These are phyloP conservation scores for Suillus decipiens DNA, from an alignment of 768 basidiomycete species.

Conservation along the genomic window DNA sequence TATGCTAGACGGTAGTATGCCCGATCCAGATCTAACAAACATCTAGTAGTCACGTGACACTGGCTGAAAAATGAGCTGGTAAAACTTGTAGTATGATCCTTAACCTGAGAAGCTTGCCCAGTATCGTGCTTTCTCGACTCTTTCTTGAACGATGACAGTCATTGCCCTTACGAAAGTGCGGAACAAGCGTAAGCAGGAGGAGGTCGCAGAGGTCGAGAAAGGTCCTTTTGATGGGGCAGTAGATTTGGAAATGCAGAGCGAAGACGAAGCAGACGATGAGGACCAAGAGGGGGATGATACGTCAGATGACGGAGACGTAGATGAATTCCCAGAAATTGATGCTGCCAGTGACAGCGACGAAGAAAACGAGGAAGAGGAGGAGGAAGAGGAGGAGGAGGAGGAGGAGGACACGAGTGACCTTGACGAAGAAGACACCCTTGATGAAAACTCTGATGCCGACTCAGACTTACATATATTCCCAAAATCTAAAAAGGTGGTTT, in stretches of 20 bases:
- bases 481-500: conserved; percentile 67
- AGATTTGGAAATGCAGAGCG: conserved; percentile 71
- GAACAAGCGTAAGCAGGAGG: conserved; percentile 62
- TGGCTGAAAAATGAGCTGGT: not conserved
- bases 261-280: conserved; percentile 54
- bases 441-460: conserved; percentile 34
- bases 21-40: conserved; percentile 5
- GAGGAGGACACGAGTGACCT: conserved; percentile 37
- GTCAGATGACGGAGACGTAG: conserved; percentile 60
- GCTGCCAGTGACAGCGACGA: conserved; percentile 46
- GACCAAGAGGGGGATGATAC: conserved; percentile 37
- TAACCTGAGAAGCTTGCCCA: not conserved
- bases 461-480: conserved; percentile 60
- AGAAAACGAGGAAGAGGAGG: conserved; percentile 37
- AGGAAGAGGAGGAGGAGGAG: conserved; percentile 35
- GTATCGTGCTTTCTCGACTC: not conserved
- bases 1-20: conserved; percentile 1
- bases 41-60: conserved; percentile 5
- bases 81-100: conserved; percentile 5
- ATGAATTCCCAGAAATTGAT: conserved; percentile 75
- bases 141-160: conserved; percentile 31
- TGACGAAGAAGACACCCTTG: conserved; percentile 37
- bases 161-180: conserved; percentile 35
- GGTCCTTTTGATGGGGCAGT: conserved; percentile 41
- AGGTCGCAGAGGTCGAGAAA: conserved; percentile 39